phyloP scores from a whole-genome alignment of 805 yeast species.

The Ogataea kodamae region DNA sequence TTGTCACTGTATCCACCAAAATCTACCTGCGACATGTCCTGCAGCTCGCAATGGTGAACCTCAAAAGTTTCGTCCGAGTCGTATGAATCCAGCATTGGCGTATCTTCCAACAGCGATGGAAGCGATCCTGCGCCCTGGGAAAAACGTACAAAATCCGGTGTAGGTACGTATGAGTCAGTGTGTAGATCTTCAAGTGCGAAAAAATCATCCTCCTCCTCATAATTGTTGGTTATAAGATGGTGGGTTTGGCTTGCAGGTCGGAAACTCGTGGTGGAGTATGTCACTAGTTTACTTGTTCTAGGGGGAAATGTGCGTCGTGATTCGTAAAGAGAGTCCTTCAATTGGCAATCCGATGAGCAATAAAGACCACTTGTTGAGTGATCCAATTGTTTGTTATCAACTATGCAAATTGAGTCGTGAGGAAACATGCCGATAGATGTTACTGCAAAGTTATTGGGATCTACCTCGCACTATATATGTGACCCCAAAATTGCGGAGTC shows the following conservation, averaged over 20 bases:
- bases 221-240: background rate
- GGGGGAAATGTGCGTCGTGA: slow-evolving; percentile 2
- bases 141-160: slow-evolving; percentile 12
- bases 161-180: slow-evolving; percentile 16
- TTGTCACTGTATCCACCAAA: slow-evolving; percentile 3
- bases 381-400: slow-evolving; percentile 20
- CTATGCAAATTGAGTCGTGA: slow-evolving; percentile 26
- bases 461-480: slow-evolving; percentile 7
- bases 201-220: slow-evolving; percentile 18
- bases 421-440: slow-evolving; percentile 17
- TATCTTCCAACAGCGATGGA: slow-evolving; percentile 22
- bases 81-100: slow-evolving; percentile 14
- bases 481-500: slow-evolving; percentile 5
- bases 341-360: slow-evolving; percentile 23
- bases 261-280: slow-evolving; percentile 19
- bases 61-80: slow-evolving; percentile 17
- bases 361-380: slow-evolving; percentile 11
- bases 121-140: slow-evolving; percentile 19
- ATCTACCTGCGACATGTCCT: slow-evolving; percentile 10
- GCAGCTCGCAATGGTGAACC: slow-evolving; percentile 11
- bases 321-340: slow-evolving; percentile 14
- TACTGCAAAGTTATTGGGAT: no score
- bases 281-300: slow-evolving; percentile 15
- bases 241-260: no score
- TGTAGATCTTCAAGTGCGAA: slow-evolving; percentile 24